Evolutionary conservation across 2,329 filamentous ascomycete genomes (phyloP).

Genomic region (Fusarium tuaranense): DNA sequence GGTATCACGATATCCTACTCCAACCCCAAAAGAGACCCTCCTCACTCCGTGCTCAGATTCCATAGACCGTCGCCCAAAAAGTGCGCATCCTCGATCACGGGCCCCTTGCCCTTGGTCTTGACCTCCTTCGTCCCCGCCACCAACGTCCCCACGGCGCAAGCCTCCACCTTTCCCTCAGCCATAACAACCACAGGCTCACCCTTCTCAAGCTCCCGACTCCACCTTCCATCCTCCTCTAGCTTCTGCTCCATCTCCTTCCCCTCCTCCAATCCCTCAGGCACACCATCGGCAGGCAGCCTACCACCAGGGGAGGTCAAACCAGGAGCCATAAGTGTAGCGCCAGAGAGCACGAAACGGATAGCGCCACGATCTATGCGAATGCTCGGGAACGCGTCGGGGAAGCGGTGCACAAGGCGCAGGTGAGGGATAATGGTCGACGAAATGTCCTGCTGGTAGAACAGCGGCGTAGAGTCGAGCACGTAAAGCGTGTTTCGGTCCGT

Average conservation of each 20-base stretch:
- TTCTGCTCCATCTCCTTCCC: constrained; percentile 57
- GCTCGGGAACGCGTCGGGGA: constrained; percentile 84
- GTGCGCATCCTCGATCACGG: constrained; percentile 93
- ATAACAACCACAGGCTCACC: constrained; percentile 89
- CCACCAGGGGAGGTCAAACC: constrained; percentile 89
- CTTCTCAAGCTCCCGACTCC: constrained; percentile 77
- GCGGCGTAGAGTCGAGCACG: constrained; percentile 78
- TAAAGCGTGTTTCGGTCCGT: constrained; percentile 93
- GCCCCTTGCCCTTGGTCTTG: constrained; percentile 93
- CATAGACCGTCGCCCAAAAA: constrained; percentile 95
- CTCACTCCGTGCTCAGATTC: constrained; percentile 71
- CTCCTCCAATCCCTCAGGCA: constrained; percentile 48
- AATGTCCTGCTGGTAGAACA: constrained; percentile 91
- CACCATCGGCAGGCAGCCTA: constrained; percentile 72
- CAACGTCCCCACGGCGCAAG: constrained; percentile 87
- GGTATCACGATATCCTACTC: constrained; percentile 35
- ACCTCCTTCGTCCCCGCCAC: constrained; percentile 91
- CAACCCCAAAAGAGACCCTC: not conserved
- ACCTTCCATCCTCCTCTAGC: constrained; percentile 63
- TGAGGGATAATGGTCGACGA: constrained; percentile 86
- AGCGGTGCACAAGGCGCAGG: constrained; percentile 88
- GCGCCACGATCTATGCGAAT: constrained; percentile 95
- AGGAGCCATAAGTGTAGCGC: constrained; percentile 95
- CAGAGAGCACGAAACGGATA: constrained; percentile 94
- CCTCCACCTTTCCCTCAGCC: constrained; percentile 93